Conservation (phyloP, 129 eudicot species). For the Solidago caesia region DNA sequence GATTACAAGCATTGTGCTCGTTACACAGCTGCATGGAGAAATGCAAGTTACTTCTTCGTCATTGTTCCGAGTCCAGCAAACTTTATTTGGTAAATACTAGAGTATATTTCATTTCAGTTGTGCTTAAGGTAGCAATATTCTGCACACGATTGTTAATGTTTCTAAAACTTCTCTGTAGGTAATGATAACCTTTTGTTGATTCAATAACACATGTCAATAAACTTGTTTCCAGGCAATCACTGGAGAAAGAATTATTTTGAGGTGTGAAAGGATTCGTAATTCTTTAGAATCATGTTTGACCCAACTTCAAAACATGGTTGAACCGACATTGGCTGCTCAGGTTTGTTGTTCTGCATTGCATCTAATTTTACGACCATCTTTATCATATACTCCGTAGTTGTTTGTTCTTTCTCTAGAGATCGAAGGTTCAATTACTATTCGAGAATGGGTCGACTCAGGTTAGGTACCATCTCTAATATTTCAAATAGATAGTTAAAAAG, state of each 20-base stretch:
- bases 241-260: slow-evolving; percentile 33
- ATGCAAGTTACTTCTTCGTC: slow-evolving; percentile 29
- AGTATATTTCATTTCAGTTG: too few relatives aligned
- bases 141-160: neutral
- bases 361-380: neutral
- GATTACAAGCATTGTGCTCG: slow-evolving; percentile 26
- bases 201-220: neutral
- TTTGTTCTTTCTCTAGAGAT: neutral
- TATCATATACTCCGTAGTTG: neutral
- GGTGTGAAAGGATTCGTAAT: slow-evolving; percentile 36
- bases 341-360: slow-evolving; percentile 13
- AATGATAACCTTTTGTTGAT: neutral
- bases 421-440: neutral
- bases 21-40: slow-evolving; percentile 29
- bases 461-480: neutral
- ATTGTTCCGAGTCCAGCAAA: slow-evolving; percentile 43
- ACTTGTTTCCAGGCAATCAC: slow-evolving; percentile 30
- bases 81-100: slow-evolving; percentile 34
- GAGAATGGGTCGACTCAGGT: neutral
- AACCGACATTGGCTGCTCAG: slow-evolving; percentile 32
- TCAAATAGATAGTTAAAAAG: too few relatives aligned
- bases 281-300: slow-evolving; percentile 33
- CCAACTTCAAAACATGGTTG: slow-evolving; percentile 35
- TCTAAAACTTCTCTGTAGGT: neutral
- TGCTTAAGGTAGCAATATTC: neutral